phyloP scores from a whole-genome alignment of 176 grass and related monocot genomes.

The Oryza punctata region DNA sequence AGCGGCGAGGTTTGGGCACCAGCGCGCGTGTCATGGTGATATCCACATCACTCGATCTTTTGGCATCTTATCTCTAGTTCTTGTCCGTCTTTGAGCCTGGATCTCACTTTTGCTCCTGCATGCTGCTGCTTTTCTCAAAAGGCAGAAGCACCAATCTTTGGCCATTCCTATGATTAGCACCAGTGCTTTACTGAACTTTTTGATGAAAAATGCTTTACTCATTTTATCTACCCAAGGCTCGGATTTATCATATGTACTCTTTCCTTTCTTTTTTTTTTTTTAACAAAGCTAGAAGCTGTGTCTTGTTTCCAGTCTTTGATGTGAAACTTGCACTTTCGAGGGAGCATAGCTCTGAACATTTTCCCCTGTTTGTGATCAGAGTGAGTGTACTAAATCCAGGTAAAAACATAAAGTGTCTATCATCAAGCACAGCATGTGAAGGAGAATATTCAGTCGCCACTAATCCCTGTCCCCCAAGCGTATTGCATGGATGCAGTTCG shows the following conservation, averaged over 20 bases:
- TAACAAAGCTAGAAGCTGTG: too few relatives aligned
- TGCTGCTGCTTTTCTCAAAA: background rate
- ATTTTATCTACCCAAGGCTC: background rate
- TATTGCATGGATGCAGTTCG: background rate
- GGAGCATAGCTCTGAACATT: background rate
- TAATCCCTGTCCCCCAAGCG: background rate
- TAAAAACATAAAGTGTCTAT: background rate
- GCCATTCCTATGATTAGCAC: background rate
- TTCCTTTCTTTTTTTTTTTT: too few relatives aligned
- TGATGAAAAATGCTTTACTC: background rate
- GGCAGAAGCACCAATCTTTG: background rate
- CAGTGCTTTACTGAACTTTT: background rate
- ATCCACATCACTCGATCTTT: background rate
- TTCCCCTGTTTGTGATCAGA: background rate
- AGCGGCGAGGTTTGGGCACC: background rate
- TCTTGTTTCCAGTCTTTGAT: background rate
- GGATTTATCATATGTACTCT: too few relatives aligned
- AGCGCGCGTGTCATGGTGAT: background rate
- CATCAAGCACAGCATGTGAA: background rate
- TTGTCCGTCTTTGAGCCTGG: background rate
- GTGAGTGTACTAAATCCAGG: background rate
- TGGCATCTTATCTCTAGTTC: background rate
- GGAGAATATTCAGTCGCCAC: background rate
- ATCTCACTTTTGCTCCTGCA: constrained; percentile 15
- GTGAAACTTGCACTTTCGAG: background rate